phyloP scores from a whole-genome alignment of 2,329 filamentous ascomycete species.

The Raffaelea deltoideospora region DNA sequence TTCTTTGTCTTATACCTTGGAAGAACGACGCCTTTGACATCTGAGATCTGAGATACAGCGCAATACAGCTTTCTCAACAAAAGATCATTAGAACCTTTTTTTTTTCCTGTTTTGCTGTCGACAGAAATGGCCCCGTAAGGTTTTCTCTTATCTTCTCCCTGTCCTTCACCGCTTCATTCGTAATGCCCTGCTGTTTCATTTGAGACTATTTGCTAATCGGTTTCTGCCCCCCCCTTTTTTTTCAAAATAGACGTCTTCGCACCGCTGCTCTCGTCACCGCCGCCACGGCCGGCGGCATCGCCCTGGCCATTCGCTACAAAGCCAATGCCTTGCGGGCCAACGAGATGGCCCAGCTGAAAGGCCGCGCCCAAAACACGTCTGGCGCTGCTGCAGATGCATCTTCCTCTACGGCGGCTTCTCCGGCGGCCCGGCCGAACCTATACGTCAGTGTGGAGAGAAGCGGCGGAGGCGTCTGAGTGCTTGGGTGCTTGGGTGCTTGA shows the following conservation, averaged over 20 bases:
- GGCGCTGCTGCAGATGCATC: no score
- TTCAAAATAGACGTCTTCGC: conserved; percentile 19
- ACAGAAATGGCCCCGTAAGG: neutral
- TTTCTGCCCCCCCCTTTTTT: neutral
- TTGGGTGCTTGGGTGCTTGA: no score
- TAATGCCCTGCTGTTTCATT: neutral
- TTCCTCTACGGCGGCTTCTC: no score
- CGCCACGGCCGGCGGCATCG: conserved; percentile 15
- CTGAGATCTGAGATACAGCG: no score
- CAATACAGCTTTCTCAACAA: no score
- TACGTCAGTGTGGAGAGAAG: conserved; percentile 38
- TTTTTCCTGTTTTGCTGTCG: no score
- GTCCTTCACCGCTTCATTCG: no score
- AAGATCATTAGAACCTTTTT: no score
- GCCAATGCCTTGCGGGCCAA: conserved; percentile 22
- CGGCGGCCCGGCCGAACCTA: conserved; percentile 15
- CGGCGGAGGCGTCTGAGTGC: conserved; percentile 28
- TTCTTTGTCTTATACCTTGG: no score
- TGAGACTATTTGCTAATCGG: neutral
- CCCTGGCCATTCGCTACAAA: conserved; percentile 19
- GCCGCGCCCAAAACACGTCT: no score
- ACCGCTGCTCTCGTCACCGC: conserved; percentile 19
- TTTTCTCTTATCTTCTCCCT: neutral
- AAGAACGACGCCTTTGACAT: no score
- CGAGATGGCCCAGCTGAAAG: conserved; percentile 25